phyloP scores from a whole-genome alignment of 2,329 filamentous ascomycete species.

The Aspergillus pseudoglaucus region DNA sequence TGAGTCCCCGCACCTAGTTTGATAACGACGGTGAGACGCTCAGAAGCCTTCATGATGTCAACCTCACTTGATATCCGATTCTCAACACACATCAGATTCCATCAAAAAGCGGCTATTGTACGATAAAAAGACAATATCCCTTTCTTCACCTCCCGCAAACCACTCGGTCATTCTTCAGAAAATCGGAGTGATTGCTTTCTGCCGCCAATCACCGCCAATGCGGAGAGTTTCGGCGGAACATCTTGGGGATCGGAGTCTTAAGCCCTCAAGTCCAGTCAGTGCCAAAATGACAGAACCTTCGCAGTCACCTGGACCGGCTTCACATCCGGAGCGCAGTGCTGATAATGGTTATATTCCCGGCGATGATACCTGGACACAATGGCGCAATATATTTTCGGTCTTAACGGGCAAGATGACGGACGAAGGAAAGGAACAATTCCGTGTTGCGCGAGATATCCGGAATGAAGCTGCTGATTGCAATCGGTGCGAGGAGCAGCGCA shows the following conservation, averaged over 20 bases:
- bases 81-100: background rate
- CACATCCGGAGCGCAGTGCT: constrained; percentile 15
- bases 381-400: constrained; percentile 82
- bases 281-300: constrained; percentile 24
- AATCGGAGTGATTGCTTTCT: constrained; percentile 17
- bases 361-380: constrained; percentile 47
- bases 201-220: constrained; percentile 23
- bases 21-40: constrained; percentile 32
- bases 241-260: constrained; percentile 1
- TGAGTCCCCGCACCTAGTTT: constrained; percentile 32
- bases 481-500: constrained; percentile 72
- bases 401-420: constrained; percentile 65
- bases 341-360: constrained; percentile 35
- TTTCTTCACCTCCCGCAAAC: background rate
- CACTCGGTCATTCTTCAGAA: background rate
- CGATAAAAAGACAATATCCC: background rate
- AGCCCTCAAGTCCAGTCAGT: background rate
- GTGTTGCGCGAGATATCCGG: constrained; percentile 65
- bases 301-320: constrained; percentile 14
- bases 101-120: background rate
- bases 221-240: constrained; percentile 19
- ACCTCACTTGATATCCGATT: background rate
- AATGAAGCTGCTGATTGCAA: constrained; percentile 73
- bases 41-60: constrained; percentile 16
- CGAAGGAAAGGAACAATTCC: constrained; percentile 68